Evolutionary conservation across 1,284 basidiomycete genomes (phyloP), one percentile per base, ranked within the genome.

Genomic region (Ganoderma resinaceum): DNA sequence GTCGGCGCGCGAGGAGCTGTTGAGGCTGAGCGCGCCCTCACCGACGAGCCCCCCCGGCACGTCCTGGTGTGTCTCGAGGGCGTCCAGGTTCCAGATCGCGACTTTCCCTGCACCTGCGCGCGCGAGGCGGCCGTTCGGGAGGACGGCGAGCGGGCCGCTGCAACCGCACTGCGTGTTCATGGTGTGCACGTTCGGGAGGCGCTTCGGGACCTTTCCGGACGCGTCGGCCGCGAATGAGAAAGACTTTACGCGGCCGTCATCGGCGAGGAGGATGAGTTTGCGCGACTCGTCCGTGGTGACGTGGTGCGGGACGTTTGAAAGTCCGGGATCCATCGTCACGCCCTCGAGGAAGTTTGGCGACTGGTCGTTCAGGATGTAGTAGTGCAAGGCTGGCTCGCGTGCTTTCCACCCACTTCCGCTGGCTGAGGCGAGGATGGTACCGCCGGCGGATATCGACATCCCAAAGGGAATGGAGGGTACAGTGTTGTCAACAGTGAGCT

Each of bases 371-470:
- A 78, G 75, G 35, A 76, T 60, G 72, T 76, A 79, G 69, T 76
- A 80, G 11, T 67, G 55, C 35, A 83, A 66, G 14, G 70, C 61
- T 0, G 83, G 81, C 8, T 77, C 74, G 38, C 80, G 78, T 52
- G 79, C 75, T 71, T 82, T 84, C 70, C 75, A 84, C 6, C 83
- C 82, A 11, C 79, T 78, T 18, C 74, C 75, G 7, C 71, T 63
- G 1, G 73, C 49, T 18, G 81, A 49, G 0, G 78, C 76, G 12
- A 84, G 66, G 58, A 77, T 79, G 4, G 75, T 71, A 0, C 77
- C 78, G 26, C 68, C 73, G 0, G 74, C 52, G 14, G 80, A 80
- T 1, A 82, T 64, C 20, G 62, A 55, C 61, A 82, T 65, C 16
- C 63, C 63, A 16, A 71, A 67, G 7, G 80, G 78, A 8, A 78